Conservation (phyloP, 306 rosid genomes). For the Quillaja saponaria region DNA sequence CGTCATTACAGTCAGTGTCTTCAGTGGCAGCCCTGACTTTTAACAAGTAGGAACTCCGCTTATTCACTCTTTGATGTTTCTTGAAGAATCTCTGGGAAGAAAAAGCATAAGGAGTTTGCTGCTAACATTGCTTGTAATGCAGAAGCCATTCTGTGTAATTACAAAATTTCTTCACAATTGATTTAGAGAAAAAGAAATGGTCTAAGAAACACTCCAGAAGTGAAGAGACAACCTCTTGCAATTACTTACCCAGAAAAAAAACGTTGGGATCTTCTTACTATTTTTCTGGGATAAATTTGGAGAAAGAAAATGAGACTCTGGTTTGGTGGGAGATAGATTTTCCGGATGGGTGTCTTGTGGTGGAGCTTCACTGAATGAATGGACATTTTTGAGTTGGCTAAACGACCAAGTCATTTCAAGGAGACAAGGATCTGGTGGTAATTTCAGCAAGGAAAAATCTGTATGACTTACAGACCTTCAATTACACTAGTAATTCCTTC, state of each 20-base stretch:
- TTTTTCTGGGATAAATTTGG: no score
- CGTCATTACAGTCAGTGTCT: slow-evolving; percentile 79
- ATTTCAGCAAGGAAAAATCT: no score
- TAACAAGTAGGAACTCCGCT: slow-evolving; percentile 34
- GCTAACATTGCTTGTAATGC: slow-evolving; percentile 68
- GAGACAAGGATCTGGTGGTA: no score
- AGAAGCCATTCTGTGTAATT: slow-evolving; percentile 47
- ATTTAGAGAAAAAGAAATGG: neutral
- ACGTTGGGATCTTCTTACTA: no score
- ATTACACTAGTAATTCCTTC: no score
- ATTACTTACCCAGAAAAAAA: no score
- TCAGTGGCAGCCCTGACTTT: slow-evolving; percentile 65
- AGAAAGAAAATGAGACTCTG: neutral
- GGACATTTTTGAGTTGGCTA: no score
- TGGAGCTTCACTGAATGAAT: slow-evolving; percentile 35
- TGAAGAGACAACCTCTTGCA: no score
- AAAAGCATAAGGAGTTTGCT: slow-evolving; percentile 57
- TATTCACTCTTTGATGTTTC: slow-evolving; percentile 37
- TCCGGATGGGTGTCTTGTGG: slow-evolving; percentile 39
- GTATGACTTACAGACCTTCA: no score
- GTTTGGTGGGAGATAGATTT: neutral
- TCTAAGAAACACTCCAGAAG: no score
- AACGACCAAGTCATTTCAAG: no score
- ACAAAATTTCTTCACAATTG: neutral
- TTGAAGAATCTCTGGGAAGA: slow-evolving; percentile 46